phyloP scores from a whole-genome alignment of 2,329 filamentous ascomycete species.

The Colletotrichum zoysiae region DNA sequence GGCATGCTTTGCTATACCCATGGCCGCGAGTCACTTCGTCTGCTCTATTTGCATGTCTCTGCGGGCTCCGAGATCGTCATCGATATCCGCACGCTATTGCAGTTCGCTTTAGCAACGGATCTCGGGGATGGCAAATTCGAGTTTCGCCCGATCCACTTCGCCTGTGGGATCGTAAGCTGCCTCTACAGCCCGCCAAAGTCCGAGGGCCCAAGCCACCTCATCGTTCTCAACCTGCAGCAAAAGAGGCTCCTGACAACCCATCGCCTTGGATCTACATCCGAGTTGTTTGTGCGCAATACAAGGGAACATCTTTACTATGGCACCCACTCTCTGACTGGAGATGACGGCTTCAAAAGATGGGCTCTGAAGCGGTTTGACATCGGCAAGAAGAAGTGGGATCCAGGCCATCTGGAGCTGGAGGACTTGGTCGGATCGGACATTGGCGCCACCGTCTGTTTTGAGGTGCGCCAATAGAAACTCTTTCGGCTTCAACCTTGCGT shows the following conservation, averaged over 20 bases:
- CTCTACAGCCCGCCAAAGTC: slow-evolving; percentile 60
- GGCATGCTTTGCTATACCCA: slow-evolving; percentile 75
- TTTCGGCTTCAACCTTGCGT: no score
- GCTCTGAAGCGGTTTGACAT: slow-evolving; percentile 67
- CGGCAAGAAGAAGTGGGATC: slow-evolving; percentile 52
- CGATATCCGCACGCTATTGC: slow-evolving; percentile 46
- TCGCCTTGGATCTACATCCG: slow-evolving; percentile 60
- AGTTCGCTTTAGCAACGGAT: not conserved
- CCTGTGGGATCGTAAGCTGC: slow-evolving; percentile 69
- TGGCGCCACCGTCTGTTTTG: slow-evolving; percentile 75
- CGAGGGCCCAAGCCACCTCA: slow-evolving; percentile 60
- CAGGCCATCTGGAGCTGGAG: slow-evolving; percentile 63
- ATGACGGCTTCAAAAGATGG: slow-evolving; percentile 73
- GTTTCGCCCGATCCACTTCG: slow-evolving; percentile 69
- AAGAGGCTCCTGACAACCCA: slow-evolving; percentile 55
- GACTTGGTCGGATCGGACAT: slow-evolving; percentile 74
- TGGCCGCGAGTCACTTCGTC: slow-evolving; percentile 60
- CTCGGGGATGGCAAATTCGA: slow-evolving; percentile 53
- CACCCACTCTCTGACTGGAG: slow-evolving; percentile 67
- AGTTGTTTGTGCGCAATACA: slow-evolving; percentile 77
- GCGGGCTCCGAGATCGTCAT: slow-evolving; percentile 61
- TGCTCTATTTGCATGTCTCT: slow-evolving; percentile 67
- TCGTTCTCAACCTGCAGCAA: slow-evolving; percentile 61
- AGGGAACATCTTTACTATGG: slow-evolving; percentile 73
- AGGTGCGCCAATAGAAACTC: no score